Conservation (phyloP, 1,139 yeast species). For the Geotrichum europaeum region DNA sequence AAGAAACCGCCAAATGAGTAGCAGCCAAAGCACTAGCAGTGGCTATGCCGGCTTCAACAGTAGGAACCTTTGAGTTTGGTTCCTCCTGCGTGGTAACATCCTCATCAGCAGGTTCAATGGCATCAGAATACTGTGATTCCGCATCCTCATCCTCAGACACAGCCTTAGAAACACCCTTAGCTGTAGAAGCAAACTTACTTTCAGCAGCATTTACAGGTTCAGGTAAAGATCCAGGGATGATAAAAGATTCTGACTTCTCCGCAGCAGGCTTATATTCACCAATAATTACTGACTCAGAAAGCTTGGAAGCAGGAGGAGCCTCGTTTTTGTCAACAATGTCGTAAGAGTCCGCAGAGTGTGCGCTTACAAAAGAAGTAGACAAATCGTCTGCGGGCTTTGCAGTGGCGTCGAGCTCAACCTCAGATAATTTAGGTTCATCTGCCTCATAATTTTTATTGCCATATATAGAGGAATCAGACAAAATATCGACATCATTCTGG, state of each 20-base stretch:
- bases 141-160: not conserved
- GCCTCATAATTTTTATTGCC: not conserved
- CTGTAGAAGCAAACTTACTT: not conserved
- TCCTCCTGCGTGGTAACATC: not conserved
- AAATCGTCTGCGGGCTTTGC: not conserved
- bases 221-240: not conserved
- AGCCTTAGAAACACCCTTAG: not conserved
- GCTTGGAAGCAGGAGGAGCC: not conserved
- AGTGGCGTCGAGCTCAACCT: not conserved
- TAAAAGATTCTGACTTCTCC: not conserved
- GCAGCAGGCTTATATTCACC: not conserved
- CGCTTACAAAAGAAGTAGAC: not conserved
- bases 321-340: conserved; percentile 5
- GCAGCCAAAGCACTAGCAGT: not conserved
- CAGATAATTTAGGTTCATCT: not conserved
- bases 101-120: conserved; percentile 1
- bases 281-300: not conserved
- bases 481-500: not conserved
- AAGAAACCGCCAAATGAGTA: not conserved
- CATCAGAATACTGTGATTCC: conserved; percentile 6
- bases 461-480: conserved; percentile 19
- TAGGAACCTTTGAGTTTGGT: not conserved
- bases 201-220: not conserved
- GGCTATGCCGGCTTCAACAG: not conserved
- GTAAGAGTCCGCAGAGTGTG: conserved; percentile 4